Conservation (phyloP, 306 rosid species). For the Fragaria ananassa region DNA sequence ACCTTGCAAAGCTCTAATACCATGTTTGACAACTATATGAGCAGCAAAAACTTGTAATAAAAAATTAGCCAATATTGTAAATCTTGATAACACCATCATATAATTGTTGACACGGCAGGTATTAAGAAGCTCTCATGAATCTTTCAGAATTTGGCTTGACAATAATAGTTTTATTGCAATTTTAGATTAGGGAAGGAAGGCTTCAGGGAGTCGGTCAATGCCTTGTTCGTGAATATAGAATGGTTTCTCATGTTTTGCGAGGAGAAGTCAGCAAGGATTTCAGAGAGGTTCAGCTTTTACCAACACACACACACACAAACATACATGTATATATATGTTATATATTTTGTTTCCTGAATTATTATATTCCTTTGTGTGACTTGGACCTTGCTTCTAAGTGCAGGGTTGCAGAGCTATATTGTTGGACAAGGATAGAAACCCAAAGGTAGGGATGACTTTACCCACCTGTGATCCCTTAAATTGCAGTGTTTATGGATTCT, state of each 20-base stretch:
- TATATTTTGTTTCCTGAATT: background rate
- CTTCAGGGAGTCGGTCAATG: conserved; percentile 79
- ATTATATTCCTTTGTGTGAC: conserved; percentile 23
- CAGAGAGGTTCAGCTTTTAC: conserved; percentile 52
- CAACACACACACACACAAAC: too few relatives aligned
- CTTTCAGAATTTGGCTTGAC: conserved; percentile 60
- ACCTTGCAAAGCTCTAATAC: background rate
- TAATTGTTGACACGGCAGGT: background rate
- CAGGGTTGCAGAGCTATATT: conserved; percentile 97
- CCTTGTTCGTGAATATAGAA: conserved; percentile 76
- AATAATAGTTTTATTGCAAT: conserved; percentile 38
- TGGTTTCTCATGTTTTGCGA: conserved; percentile 64
- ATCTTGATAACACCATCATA: background rate
- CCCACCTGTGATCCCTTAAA: background rate
- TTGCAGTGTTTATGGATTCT: background rate
- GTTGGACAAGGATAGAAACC: conserved; percentile 82
- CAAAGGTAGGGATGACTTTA: conserved; percentile 53
- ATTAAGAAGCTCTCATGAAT: conserved; percentile 33
- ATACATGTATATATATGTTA: background rate
- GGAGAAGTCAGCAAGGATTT: conserved; percentile 89
- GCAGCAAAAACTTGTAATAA: background rate
- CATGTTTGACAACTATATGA: background rate
- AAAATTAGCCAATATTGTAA: background rate
- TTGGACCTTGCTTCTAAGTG: conserved; percentile 22
- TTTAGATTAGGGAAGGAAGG: conserved; percentile 67